phyloP scores from a whole-genome alignment of 345 rosid species.

The Populus euphratica region DNA sequence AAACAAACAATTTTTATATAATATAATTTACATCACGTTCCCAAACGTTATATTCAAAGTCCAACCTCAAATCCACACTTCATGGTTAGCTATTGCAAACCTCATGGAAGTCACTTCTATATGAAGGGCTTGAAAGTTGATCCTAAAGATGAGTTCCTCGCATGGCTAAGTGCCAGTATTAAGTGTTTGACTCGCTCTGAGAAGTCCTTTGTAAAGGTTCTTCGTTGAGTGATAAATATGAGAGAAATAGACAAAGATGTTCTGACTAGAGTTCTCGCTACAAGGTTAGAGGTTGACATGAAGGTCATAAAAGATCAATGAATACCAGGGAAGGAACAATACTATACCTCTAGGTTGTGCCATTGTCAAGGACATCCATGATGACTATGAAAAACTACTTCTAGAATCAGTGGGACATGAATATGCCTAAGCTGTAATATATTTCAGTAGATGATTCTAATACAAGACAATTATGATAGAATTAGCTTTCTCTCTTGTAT shows the following conservation, averaged over 20 bases:
- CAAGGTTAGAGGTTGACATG: slow-evolving; percentile 71
- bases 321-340: slow-evolving; percentile 59
- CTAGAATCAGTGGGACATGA: slow-evolving; percentile 53
- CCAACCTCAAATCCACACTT: neutral
- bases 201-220: slow-evolving; percentile 57
- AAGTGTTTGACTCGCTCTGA: slow-evolving; percentile 61
- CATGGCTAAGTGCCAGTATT: slow-evolving; percentile 57
- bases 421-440: slow-evolving; percentile 36
- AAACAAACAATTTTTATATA: too few species aligned
- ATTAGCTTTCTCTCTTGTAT: too few species aligned
- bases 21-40: too few species aligned
- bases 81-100: neutral
- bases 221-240: slow-evolving; percentile 62
- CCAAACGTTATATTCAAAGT: neutral
- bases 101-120: neutral
- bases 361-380: slow-evolving; percentile 57
- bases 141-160: slow-evolving; percentile 55
- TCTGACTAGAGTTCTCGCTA: slow-evolving; percentile 69
- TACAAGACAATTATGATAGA: neutral
- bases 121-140: slow-evolving; percentile 59
- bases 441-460: neutral
- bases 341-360: slow-evolving; percentile 47
- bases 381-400: slow-evolving; percentile 71
- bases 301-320: slow-evolving; percentile 48
- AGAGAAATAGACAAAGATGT: slow-evolving; percentile 82